Conservation (phyloP, 805 yeast species). For the Wickerhamiella bombiphila region DNA sequence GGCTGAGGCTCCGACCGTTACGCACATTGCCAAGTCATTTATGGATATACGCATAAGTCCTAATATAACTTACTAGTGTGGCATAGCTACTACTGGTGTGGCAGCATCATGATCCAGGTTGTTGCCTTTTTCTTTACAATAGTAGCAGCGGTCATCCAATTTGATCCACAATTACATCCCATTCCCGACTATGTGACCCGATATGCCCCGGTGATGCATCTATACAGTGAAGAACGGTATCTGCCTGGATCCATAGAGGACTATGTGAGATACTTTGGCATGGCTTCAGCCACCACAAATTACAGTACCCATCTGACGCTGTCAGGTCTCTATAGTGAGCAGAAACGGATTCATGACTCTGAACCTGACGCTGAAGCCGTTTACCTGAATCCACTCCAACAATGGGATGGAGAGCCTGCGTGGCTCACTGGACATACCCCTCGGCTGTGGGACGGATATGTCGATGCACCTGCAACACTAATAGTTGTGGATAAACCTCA, state of each 20-base stretch:
- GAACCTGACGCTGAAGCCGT: conserved; percentile 25
- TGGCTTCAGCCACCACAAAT: conserved; percentile 33
- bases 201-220: conserved; percentile 57
- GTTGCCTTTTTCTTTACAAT: no score
- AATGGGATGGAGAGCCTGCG: conserved; percentile 45
- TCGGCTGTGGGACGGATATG: conserved; percentile 52
- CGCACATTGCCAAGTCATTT: no score
- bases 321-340: conserved; percentile 4
- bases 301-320: conserved; percentile 19
- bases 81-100: no score
- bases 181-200: conserved; percentile 21
- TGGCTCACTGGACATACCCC: conserved; percentile 76
- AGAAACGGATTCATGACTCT: conserved; percentile 22
- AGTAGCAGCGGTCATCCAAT: no score
- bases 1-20: no score
- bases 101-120: no score
- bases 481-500: conserved; percentile 85
- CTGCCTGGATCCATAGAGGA: conserved; percentile 68
- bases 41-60: no score
- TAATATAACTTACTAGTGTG: no score
- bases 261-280: conserved; percentile 51
- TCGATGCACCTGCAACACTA: conserved; percentile 67
- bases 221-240: conserved; percentile 79
- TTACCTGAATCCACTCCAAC: conserved; percentile 51
- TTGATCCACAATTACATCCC: no score